These are phyloP conservation scores for Saccharomyces hybrid DNA, from an alignment of 1,139 yeast genomes.

Conservation along the genomic window DNA sequence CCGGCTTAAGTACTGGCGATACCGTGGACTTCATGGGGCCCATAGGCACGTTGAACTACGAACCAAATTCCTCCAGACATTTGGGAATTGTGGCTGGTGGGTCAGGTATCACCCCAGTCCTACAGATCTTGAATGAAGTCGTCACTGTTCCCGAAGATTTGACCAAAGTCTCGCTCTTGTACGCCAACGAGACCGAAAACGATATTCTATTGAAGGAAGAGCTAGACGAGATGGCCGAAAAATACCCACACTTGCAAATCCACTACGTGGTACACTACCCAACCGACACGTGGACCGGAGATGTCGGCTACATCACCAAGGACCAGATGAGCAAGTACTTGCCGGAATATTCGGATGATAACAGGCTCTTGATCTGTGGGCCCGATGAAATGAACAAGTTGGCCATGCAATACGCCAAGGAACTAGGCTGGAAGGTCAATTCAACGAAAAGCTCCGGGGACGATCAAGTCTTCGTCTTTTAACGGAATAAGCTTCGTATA, in stretches of 20 bases:
- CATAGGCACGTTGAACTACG: slow-evolving; percentile 61
- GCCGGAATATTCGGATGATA: slow-evolving; percentile 43
- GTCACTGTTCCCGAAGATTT: slow-evolving; percentile 60
- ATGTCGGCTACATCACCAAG: slow-evolving; percentile 50
- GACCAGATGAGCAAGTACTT: slow-evolving; percentile 47
- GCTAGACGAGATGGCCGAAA: slow-evolving; percentile 56
- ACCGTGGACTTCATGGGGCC: slow-evolving; percentile 69
- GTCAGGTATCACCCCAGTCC: slow-evolving; percentile 71
- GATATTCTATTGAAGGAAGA: slow-evolving; percentile 65
- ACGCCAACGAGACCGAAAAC: slow-evolving; percentile 64
- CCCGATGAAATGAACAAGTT: slow-evolving; percentile 60
- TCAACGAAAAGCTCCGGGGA: slow-evolving; percentile 43
- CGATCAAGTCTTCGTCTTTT: slow-evolving; percentile 69
- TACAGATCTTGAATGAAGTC: slow-evolving; percentile 52
- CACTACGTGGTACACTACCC: slow-evolving; percentile 41
- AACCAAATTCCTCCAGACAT: slow-evolving; percentile 51
- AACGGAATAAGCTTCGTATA: slow-evolving; percentile 10
- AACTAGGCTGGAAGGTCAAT: slow-evolving; percentile 57
- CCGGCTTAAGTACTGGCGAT: slow-evolving; percentile 55
- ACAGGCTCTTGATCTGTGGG: slow-evolving; percentile 64
- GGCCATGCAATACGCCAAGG: slow-evolving; percentile 43
- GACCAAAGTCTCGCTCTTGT: slow-evolving; percentile 54
- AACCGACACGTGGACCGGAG: slow-evolving; percentile 45
- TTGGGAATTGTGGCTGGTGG: slow-evolving; percentile 76
- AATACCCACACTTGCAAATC: slow-evolving; percentile 54